phyloP scores from a whole-genome alignment of 2,329 filamentous ascomycete species.

The Fusarium sp. region DNA sequence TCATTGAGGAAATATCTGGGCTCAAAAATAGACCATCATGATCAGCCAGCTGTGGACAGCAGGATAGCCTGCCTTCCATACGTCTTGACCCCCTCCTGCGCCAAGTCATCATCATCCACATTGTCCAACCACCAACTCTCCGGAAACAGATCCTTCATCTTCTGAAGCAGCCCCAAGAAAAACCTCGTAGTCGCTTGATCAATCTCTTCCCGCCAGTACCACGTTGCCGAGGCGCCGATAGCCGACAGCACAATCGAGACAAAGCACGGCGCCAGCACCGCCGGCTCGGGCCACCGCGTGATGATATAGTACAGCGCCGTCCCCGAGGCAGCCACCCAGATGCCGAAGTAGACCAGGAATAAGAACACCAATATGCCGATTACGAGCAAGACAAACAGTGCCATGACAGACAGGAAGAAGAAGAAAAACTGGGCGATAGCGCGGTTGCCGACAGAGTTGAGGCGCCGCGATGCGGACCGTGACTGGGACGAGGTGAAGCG shows the following conservation, averaged over 20 bases:
- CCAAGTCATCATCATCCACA: slow-evolving; percentile 37
- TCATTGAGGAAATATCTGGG: too few relatives aligned
- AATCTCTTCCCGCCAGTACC: slow-evolving; percentile 31
- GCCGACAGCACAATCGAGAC: slow-evolving; percentile 31
- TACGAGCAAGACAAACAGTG: background rate
- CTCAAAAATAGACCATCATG: too few relatives aligned
- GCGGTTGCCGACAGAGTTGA: slow-evolving; percentile 49
- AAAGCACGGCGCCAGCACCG: slow-evolving; percentile 48
- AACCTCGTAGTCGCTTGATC: background rate
- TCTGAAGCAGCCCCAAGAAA: background rate
- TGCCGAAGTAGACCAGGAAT: slow-evolving; percentile 29
- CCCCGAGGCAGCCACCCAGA: slow-evolving; percentile 39
- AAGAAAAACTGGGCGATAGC: slow-evolving; percentile 44
- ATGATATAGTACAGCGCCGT: slow-evolving; percentile 49
- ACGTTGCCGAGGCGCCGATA: slow-evolving; percentile 19
- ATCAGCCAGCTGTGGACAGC: too few relatives aligned
- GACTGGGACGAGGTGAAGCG: slow-evolving; percentile 45
- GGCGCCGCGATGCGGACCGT: slow-evolving; percentile 39
- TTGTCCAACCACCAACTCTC: slow-evolving; percentile 23
- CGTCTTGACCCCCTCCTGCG: slow-evolving; percentile 24
- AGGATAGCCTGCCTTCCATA: slow-evolving; percentile 5
- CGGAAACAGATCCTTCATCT: slow-evolving; percentile 3
- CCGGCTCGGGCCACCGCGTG: slow-evolving; percentile 47
- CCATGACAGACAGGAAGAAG: slow-evolving; percentile 8
- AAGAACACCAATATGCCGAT: background rate